Conservation (phyloP, 495 filamentous ascomycete genomes). For the Neurospora sp. region DNA sequence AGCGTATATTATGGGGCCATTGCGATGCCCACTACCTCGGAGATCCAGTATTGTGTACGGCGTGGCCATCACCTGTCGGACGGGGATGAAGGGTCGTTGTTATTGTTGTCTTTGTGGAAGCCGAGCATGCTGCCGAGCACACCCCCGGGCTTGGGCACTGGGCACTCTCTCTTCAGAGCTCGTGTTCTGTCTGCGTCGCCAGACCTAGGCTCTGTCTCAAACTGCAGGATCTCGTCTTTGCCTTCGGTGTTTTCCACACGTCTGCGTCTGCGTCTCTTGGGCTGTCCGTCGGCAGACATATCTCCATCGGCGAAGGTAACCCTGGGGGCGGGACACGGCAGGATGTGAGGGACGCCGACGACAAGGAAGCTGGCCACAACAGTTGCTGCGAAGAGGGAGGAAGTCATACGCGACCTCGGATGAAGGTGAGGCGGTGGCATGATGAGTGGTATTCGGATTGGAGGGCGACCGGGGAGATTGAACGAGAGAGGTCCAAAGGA, state of each 20-base stretch:
- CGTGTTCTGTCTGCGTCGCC: slow-evolving; percentile 5
- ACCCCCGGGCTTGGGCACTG: slow-evolving; percentile 74
- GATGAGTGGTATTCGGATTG: slow-evolving; percentile 9
- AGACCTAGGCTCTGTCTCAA: slow-evolving; percentile 10
- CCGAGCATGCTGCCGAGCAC: slow-evolving; percentile 66
- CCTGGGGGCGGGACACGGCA: slow-evolving; percentile 84
- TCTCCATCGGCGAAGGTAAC: slow-evolving; percentile 62
- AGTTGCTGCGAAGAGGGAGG: slow-evolving; percentile 90
- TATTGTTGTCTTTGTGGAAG: slow-evolving; percentile 33
- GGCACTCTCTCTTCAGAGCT: slow-evolving; percentile 51
- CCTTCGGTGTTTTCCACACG: slow-evolving; percentile 18
- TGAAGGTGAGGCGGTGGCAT: slow-evolving; percentile 92
- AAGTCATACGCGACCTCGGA: slow-evolving; percentile 82
- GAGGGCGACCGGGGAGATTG: not conserved
- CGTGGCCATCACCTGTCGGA: slow-evolving; percentile 10
- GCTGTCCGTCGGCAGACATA: slow-evolving; percentile 38
- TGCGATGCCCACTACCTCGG: not conserved
- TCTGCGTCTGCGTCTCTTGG: slow-evolving; percentile 37
- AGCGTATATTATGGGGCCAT: not conserved
- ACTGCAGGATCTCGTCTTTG: slow-evolving; percentile 29
- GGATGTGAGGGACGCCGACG: slow-evolving; percentile 80
- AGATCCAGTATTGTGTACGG: not conserved
- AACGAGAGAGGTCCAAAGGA: not conserved
- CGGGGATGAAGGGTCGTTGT: not conserved
- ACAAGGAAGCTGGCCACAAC: slow-evolving; percentile 83